Base-by-base conservation (phyloP, 2,329 filamentous ascomycete genomes). In the Sporothrix euskadiensis region DNA sequence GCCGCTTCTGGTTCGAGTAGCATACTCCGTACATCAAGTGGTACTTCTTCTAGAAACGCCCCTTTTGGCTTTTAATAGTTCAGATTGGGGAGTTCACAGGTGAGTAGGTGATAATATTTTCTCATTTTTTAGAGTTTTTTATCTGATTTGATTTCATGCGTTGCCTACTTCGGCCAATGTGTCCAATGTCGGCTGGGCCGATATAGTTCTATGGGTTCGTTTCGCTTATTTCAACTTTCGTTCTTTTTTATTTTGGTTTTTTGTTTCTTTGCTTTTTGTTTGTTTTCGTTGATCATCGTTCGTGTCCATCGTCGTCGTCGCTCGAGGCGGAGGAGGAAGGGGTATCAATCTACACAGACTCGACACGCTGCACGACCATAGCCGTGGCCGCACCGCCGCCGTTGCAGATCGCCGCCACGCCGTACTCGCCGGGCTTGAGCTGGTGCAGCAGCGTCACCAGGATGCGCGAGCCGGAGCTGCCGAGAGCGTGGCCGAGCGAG, bases 321-420 rank as follows among this genome's bases (percentile, higher is more conserved):
- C 22, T 41, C 19, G 39, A 32, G 39, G 41, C n/a, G 35, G 35
- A 35, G 5, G 35, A 35, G 8, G 35, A 35, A 4, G 14, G 32
- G 44, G 8, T 57, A 7, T 35, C 14, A 14, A 16, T 32, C 26
- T 80, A 88, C 72, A 87, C 86, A 69, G 83, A 84, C 76, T 92
- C 91, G 77, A 95, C 87, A 78, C 90, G 90, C 83, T 98, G 94
- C 72, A 99, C 93, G 68, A 98, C 93, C 80, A 98, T 87, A 0
- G 94, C 96, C 10, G 93, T 95, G 0, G 95, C 93, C 16, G 94
- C 95, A 74, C 96, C 96, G 57, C 96, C 96, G 63, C 96, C 96
- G 79, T 99, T 99, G 84, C 96, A 98, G 75, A 99, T 98, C 2
- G 94, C 94, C 19, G 94, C 96, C 76, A 95, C 93, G 71, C 96